phyloP scores from a whole-genome alignment of 2,329 filamentous ascomycete species.

The Claviceps sp. region DNA sequence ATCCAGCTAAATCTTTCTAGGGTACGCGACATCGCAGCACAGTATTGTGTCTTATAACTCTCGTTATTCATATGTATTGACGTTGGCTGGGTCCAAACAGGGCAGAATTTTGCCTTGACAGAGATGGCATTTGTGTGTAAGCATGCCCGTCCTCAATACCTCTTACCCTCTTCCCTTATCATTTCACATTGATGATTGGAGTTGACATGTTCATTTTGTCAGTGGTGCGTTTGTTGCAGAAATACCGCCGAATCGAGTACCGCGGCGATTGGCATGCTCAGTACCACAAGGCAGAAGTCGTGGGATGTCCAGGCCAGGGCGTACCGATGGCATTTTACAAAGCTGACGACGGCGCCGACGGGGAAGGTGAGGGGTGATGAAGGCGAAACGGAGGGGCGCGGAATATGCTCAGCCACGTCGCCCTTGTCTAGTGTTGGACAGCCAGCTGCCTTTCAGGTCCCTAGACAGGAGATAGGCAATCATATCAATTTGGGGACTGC shows the following conservation, averaged over 20 bases:
- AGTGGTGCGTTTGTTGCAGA: constrained; percentile 43
- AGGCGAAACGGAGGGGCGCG: neutral
- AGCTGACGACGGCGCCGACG: neutral
- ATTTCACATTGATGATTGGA: neutral
- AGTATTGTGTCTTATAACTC: neutral
- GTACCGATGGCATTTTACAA: constrained; percentile 28
- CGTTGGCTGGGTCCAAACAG: constrained; percentile 57
- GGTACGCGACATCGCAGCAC: neutral
- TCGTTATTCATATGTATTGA: constrained; percentile 16
- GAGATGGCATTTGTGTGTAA: constrained; percentile 38
- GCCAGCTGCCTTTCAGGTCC: too few species aligned
- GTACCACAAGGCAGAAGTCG: constrained; percentile 29
- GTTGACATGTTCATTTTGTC: neutral
- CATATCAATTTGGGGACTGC: too few species aligned
- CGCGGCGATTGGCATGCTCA: constrained; percentile 31
- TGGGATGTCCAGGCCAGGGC: constrained; percentile 28
- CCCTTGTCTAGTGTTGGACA: too few species aligned
- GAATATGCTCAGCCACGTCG: neutral
- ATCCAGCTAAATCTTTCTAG: neutral
- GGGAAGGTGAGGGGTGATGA: neutral
- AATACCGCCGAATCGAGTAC: constrained; percentile 41
- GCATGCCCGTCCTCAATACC: neutral
- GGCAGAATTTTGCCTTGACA: constrained; percentile 70
- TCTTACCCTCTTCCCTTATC: neutral
- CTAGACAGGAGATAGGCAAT: too few species aligned